phyloP scores from a whole-genome alignment of 371 early-diverging fungal species.

The Parasitella parasitica region DNA sequence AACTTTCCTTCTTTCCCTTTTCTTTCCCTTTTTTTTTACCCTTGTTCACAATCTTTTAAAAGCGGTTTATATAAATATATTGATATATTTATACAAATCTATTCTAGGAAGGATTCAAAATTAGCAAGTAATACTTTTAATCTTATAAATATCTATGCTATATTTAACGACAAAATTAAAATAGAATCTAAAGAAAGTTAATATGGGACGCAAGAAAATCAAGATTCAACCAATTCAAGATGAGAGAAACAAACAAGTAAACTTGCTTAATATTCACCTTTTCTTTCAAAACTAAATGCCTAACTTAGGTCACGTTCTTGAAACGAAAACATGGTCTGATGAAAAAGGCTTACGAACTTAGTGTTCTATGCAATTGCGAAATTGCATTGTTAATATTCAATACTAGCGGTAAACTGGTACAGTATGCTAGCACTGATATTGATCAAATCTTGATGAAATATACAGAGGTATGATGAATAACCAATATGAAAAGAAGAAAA shows the following conservation, averaged over 20 bases:
- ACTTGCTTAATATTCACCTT: background rate
- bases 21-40: background rate
- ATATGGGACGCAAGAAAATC: conserved; percentile 33
- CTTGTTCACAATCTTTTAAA: background rate
- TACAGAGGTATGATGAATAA: conserved; percentile 66
- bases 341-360: conserved; percentile 99
- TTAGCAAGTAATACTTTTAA: background rate
- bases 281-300: background rate
- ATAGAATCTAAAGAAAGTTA: background rate
- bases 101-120: background rate
- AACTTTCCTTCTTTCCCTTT: background rate
- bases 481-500: too few relatives aligned
- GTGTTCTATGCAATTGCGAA: conserved; percentile 95
- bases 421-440: conserved; percentile 90
- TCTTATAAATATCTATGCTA: background rate
- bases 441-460: conserved; percentile 89
- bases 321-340: conserved; percentile 99
- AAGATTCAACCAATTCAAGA: conserved; percentile 34
- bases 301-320: conserved; percentile 85
- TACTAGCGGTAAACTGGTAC: conserved; percentile 88
- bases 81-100: conserved; percentile 2
- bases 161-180: background rate
- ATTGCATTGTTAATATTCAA: conserved; percentile 91
- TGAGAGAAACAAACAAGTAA: conserved; percentile 32
- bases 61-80: too few relatives aligned